Conservation (phyloP, 2,329 filamentous ascomycete species). For the Neonectria punicea region DNA sequence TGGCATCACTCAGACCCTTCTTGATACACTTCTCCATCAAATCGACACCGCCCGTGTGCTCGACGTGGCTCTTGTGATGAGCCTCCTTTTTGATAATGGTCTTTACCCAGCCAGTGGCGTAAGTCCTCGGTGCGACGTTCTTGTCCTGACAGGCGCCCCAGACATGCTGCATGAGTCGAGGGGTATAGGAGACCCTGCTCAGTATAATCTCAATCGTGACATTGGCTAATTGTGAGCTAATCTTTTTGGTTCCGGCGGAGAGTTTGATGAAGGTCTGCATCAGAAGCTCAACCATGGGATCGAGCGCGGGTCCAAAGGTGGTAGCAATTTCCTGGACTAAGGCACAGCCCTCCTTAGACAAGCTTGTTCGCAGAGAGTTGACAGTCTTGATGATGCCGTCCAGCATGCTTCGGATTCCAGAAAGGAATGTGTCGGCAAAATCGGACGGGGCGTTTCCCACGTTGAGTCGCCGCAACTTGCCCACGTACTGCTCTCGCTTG, state of each 20-base stretch:
- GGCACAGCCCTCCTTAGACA: constrained; percentile 87
- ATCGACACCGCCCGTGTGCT: constrained; percentile 86
- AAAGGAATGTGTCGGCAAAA: constrained; percentile 76
- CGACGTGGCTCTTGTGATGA: constrained; percentile 82
- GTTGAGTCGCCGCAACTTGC: constrained; percentile 79
- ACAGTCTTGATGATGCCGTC: constrained; percentile 91
- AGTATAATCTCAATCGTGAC: constrained; percentile 83
- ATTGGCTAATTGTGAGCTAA: constrained; percentile 86
- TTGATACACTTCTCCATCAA: constrained; percentile 88
- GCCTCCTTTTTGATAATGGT: constrained; percentile 82
- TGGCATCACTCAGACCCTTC: constrained; percentile 88
- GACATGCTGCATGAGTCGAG: constrained; percentile 86
- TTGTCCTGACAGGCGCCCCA: constrained; percentile 88
- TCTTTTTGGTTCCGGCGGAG: constrained; percentile 90
- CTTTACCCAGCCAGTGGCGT: constrained; percentile 83
- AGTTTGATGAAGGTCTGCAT: constrained; percentile 92
- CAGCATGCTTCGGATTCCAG: constrained; percentile 76
- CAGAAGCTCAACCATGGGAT: constrained; percentile 89
- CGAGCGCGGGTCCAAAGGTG: constrained; percentile 80
- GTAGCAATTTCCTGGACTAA: constrained; percentile 86
- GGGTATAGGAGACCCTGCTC: constrained; percentile 80
- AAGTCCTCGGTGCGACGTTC: constrained; percentile 87
- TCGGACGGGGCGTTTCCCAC: constrained; percentile 86
- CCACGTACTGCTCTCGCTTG: constrained; percentile 82
- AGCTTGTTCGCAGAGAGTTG: constrained; percentile 85